Evolutionary conservation across 2,329 filamentous ascomycete species (phyloP).

Genomic region (Paracoccidioides lutzii): DNA sequence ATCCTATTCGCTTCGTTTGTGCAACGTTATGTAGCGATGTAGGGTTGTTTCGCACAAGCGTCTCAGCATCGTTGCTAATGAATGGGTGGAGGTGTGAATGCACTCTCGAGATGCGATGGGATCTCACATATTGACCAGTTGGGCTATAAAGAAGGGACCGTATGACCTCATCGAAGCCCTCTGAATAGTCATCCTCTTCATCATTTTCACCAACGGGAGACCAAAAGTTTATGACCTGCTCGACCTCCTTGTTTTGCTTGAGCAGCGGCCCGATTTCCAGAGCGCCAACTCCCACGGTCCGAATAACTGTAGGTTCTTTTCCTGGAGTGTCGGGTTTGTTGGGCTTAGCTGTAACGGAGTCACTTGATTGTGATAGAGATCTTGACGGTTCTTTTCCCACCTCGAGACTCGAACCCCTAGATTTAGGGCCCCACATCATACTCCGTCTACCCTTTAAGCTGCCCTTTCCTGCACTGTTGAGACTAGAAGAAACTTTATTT

Average conservation of each 20-base stretch:
- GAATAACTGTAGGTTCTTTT: constrained; percentile 39
- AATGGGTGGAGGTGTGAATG: constrained; percentile 72
- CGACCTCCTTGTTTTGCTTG: constrained; percentile 56
- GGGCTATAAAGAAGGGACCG: constrained; percentile 59
- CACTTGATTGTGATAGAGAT: constrained; percentile 20
- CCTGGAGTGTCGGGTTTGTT: constrained; percentile 16
- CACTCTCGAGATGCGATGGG: constrained; percentile 58
- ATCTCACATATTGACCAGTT: constrained; percentile 62
- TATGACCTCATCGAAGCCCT: constrained; percentile 63
- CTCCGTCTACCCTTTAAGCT: constrained; percentile 31
- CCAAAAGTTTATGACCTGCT: constrained; percentile 70
- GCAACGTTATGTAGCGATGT: constrained; percentile 71
- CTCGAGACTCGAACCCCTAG: constrained; percentile 17
- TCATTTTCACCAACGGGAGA: constrained; percentile 44
- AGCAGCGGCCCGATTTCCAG: constrained; percentile 63
- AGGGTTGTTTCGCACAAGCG: constrained; percentile 71
- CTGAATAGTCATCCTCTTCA: constrained; percentile 45
- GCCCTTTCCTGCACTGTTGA: constrained; percentile 24
- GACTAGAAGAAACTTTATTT: constrained; percentile 16
- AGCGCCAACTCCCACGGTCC: constrained; percentile 64
- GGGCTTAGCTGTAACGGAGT: constrained; percentile 19
- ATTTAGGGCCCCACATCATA: constrained; percentile 32
- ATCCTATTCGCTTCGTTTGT: constrained; percentile 80
- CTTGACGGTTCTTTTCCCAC: constrained; percentile 21
- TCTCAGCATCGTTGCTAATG: constrained; percentile 61